Percentiles rank a stretch among this genome's conserved stretches.
These are phyloP conservation scores for Diospyros kaki DNA, from an alignment of 148 eudicot species.

Conservation along the genomic window DNA sequence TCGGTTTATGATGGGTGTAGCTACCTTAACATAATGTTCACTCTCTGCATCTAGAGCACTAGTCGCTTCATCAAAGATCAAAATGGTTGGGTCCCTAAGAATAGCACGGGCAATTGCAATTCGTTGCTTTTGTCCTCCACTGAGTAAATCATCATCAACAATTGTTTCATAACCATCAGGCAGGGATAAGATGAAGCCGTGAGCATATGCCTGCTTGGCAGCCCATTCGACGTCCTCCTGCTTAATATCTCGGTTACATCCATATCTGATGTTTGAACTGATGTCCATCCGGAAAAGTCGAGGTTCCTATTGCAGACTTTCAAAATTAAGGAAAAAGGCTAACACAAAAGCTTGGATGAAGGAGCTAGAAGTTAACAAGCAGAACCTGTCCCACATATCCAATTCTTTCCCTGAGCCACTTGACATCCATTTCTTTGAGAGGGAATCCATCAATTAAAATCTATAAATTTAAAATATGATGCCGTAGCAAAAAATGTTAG, in stretches of 20 bases:
- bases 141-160: slow-evolving; percentile 96
- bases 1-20: not conserved
- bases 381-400: slow-evolving; percentile 97
- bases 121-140: slow-evolving; percentile 97
- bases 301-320: slow-evolving; percentile 61
- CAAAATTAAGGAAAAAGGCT: slow-evolving; percentile 9
- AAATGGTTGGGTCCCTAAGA: slow-evolving; percentile 83
- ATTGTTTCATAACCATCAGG: slow-evolving; percentile 87
- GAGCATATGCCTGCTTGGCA: slow-evolving; percentile 89
- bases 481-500: not conserved
- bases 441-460: slow-evolving; percentile 74
- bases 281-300: slow-evolving; percentile 84
- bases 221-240: slow-evolving; percentile 93
- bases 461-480: slow-evolving; percentile 30
- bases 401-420: slow-evolving; percentile 86
- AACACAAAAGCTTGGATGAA: not conserved
- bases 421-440: slow-evolving; percentile 61
- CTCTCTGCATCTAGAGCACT: slow-evolving; percentile 99
- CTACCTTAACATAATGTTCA: slow-evolving; percentile 94
- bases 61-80: slow-evolving; percentile 97
- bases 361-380: slow-evolving; percentile 12
- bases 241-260: slow-evolving; percentile 64
- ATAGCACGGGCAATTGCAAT: slow-evolving; percentile 98
- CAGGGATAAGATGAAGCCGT: slow-evolving; percentile 74
- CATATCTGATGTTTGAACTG: slow-evolving; percentile 83